These are phyloP conservation scores for Penicillium hordei DNA, from an alignment of 2,329 filamentous ascomycete genomes.

Conservation along the genomic window DNA sequence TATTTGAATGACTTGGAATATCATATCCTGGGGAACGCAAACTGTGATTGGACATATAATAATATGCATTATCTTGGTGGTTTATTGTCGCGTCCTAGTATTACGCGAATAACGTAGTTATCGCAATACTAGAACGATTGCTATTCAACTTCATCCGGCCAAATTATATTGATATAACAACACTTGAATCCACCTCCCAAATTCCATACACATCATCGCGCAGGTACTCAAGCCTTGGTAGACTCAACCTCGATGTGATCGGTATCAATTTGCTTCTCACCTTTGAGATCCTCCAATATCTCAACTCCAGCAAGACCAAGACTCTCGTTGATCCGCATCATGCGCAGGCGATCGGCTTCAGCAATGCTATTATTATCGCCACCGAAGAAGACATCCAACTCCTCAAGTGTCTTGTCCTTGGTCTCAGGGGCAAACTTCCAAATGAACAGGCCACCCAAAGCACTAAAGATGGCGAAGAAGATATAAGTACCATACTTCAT, in stretches of 20 bases:
- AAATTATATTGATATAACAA: neutral
- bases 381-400: constrained; percentile 58
- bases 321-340: constrained; percentile 70
- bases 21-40: too few relatives aligned
- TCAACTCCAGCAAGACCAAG: constrained; percentile 57
- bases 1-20: too few relatives aligned
- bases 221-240: neutral
- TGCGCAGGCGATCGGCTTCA: constrained; percentile 55
- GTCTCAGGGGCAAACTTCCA: constrained; percentile 50
- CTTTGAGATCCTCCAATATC: constrained; percentile 26
- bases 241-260: constrained; percentile 20
- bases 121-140: neutral
- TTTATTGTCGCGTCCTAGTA: too few relatives aligned
- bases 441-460: constrained; percentile 36
- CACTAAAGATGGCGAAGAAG: constrained; percentile 45
- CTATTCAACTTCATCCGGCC: neutral
- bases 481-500: constrained; percentile 42
- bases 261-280: constrained; percentile 15
- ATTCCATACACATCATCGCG: neutral
- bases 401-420: constrained; percentile 52
- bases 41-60: too few relatives aligned
- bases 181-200: neutral
- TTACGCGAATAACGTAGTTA: neutral
- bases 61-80: too few relatives aligned
- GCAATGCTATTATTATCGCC: constrained; percentile 34